phyloP scores from a whole-genome alignment of 345 rosid species.

The Populus euphratica region DNA sequence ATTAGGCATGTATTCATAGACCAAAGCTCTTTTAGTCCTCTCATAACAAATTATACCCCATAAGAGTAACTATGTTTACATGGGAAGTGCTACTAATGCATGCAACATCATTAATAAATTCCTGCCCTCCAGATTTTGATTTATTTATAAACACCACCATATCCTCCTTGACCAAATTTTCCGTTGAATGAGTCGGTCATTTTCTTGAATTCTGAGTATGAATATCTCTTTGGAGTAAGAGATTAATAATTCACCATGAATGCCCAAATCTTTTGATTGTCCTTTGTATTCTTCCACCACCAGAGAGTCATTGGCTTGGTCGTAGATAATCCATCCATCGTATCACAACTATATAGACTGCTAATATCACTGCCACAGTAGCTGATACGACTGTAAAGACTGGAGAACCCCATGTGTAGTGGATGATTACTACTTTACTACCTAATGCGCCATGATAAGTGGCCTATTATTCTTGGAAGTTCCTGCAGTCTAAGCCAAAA shows the following conservation, averaged over 20 bases:
- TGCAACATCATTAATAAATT: conserved; percentile 43
- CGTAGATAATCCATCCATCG: background rate
- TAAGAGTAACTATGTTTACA: conserved; percentile 25
- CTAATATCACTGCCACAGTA: no score
- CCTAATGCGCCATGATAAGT: no score
- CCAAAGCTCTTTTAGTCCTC: conserved; percentile 19
- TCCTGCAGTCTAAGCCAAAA: no score
- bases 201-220: conserved; percentile 10
- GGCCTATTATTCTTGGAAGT: no score
- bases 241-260: conserved; percentile 1
- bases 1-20: conserved; percentile 34
- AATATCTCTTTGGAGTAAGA: conserved; percentile 6
- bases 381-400: no score
- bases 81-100: conserved; percentile 35
- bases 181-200: conserved; percentile 26
- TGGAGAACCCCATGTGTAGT: no score
- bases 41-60: conserved; percentile 40
- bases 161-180: conserved; percentile 41
- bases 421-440: no score
- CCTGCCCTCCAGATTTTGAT: conserved; percentile 24
- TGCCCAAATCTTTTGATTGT: background rate
- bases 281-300: no score
- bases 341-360: no score
- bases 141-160: conserved; percentile 31
- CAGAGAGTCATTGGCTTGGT: no score